phyloP scores from a whole-genome alignment of 1,139 yeast genomes.

The Hemisphaericaspora xylanilytica region DNA sequence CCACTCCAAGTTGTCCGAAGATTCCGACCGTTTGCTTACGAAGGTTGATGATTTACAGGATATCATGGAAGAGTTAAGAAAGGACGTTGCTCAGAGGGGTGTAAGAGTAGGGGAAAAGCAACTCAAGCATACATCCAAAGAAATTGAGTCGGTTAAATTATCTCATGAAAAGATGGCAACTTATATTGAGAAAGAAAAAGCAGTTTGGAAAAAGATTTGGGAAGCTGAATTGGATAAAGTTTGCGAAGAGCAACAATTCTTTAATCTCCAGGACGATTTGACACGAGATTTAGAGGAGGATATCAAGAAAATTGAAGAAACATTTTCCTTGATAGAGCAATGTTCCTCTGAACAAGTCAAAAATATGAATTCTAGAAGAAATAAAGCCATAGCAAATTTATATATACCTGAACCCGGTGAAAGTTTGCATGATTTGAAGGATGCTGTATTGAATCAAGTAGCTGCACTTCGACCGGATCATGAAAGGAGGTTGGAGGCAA shows the following conservation, averaged over 20 bases:
- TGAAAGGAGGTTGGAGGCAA: conserved; percentile 80
- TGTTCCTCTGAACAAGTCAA: conserved; percentile 76
- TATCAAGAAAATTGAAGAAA: conserved; percentile 73
- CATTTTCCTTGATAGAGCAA: conserved; percentile 75
- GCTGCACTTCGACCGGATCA: conserved; percentile 79
- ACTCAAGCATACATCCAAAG: conserved; percentile 62
- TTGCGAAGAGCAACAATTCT: conserved; percentile 90
- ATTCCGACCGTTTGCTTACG: conserved; percentile 71
- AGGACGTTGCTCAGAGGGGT: conserved; percentile 92
- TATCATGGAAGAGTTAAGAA: conserved; percentile 80
- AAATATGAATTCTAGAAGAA: conserved; percentile 28
- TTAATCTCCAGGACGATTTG: conserved; percentile 85
- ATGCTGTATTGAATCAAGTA: conserved; percentile 79
- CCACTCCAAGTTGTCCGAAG: conserved; percentile 68
- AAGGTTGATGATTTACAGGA: conserved; percentile 92
- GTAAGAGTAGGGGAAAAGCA: conserved; percentile 79
- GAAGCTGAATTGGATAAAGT: conserved; percentile 86
- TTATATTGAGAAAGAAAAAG: conserved; percentile 68
- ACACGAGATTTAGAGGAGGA: conserved; percentile 80
- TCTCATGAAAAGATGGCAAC: conserved; percentile 54
- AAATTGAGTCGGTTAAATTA: conserved; percentile 55
- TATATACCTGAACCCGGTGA: conserved; percentile 66
- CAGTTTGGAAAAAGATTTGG: conserved; percentile 91
- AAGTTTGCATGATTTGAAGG: conserved; percentile 63
- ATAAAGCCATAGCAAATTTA: conserved; percentile 38